These are phyloP conservation scores for Trichophyton simii DNA, from an alignment of 2,329 filamentous ascomycete genomes.

Conservation along the genomic window DNA sequence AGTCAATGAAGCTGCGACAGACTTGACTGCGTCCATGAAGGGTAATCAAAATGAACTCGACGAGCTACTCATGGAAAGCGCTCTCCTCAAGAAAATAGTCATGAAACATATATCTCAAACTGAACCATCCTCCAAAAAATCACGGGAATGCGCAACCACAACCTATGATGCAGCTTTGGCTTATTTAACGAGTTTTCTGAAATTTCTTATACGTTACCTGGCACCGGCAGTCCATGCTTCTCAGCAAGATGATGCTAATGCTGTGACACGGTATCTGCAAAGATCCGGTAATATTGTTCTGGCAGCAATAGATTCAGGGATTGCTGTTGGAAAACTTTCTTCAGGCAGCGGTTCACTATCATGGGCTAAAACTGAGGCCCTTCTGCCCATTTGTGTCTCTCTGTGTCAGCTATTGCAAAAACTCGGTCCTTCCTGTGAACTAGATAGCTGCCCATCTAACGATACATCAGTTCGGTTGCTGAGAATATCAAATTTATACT, in stretches of 20 bases:
- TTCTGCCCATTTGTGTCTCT: constrained; percentile 26
- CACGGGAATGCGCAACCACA: constrained; percentile 8
- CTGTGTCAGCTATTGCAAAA: constrained; percentile 21
- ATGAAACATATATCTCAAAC: constrained; percentile 20
- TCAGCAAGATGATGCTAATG: constrained; percentile 20
- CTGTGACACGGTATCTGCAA: constrained; percentile 22
- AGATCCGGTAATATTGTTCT: constrained; percentile 28
- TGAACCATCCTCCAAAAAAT: constrained; percentile 14
- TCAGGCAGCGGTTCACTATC: constrained; percentile 25
- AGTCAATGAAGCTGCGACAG: constrained; percentile 23
- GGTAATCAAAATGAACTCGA: constrained; percentile 32
- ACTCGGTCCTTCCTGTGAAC: constrained; percentile 10
- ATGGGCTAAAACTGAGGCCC: constrained; percentile 28
- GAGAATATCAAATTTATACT: constrained; percentile 36
- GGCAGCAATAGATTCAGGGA: constrained; percentile 29
- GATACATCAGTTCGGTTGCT: constrained; percentile 22
- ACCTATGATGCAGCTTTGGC: constrained; percentile 20
- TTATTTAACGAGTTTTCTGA: constrained; percentile 29
- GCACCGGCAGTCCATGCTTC: constrained; percentile 18
- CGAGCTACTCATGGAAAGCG: constrained; percentile 32
- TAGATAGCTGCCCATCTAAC: not conserved
- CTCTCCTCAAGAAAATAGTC: constrained; percentile 31
- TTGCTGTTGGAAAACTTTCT: constrained; percentile 29
- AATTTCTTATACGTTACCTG: constrained; percentile 32
- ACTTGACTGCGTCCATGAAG: constrained; percentile 26